Percentiles rank a stretch among this genome's conserved stretches.
phyloP scores from a whole-genome alignment of 257 asterid genomes.

The Mitragyna speciosa region DNA sequence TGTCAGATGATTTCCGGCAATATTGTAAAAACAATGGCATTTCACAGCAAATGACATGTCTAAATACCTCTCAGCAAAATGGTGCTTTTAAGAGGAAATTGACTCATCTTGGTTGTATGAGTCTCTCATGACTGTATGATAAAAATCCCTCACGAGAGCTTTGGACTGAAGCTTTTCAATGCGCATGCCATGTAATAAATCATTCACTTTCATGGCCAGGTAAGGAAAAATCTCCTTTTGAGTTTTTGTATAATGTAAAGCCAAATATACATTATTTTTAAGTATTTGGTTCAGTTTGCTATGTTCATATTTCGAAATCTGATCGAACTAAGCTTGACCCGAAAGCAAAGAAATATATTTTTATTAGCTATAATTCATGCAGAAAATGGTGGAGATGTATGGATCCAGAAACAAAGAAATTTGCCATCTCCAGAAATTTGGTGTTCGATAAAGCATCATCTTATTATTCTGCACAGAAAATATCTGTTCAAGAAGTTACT shows the following conservation, averaged over 20 bases:
- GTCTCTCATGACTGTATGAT: slow-evolving; percentile 12
- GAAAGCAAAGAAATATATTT: slow-evolving; percentile 14
- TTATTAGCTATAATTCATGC: slow-evolving; percentile 14
- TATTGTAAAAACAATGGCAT: not conserved
- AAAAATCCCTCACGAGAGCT: slow-evolving; percentile 21
- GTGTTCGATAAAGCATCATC: not conserved
- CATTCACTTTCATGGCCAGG: too few relatives aligned
- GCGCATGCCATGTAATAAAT: too few relatives aligned
- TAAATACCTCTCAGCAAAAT: slow-evolving; percentile 3
- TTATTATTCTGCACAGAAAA: not conserved
- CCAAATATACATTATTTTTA: too few relatives aligned
- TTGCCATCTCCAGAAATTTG: not conserved
- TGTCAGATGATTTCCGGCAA: not conserved
- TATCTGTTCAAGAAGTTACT: not conserved
- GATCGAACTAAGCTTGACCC: slow-evolving; percentile 27
- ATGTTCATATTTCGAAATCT: slow-evolving; percentile 8
- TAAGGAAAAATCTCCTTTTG: too few relatives aligned
- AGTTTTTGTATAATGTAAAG: too few relatives aligned
- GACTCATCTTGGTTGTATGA: not conserved
- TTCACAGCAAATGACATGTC: slow-evolving; percentile 11
- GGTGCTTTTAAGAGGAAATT: not conserved
- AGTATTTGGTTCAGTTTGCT: too few relatives aligned
- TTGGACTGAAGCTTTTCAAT: slow-evolving; percentile 13
- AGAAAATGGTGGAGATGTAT: slow-evolving; percentile 22
- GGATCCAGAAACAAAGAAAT: slow-evolving; percentile 12